Evolutionary conservation across 2,329 filamentous ascomycete species (phyloP).

Genomic region (Akanthomyces dipterigenus): DNA sequence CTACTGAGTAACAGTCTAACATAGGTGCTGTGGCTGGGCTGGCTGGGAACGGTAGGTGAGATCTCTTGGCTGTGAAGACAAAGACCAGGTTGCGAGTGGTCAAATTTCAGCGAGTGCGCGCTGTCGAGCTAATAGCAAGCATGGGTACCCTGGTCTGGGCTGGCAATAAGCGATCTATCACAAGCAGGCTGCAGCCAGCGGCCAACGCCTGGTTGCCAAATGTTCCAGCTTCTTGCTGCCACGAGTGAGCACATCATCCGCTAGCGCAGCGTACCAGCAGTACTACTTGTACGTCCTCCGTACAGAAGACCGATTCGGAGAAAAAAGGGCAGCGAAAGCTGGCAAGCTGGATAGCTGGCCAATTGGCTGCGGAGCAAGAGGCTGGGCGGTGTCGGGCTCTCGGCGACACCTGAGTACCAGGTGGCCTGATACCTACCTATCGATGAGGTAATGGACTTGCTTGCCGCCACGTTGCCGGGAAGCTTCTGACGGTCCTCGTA

Average conservation of each 20-base stretch:
- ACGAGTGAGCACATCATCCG: slow-evolving; percentile 1
- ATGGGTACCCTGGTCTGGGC: neutral
- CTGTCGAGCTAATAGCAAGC: neutral
- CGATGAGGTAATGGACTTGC: slow-evolving; percentile 10
- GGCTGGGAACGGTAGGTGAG: neutral
- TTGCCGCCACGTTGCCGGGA: neutral
- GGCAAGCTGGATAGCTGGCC: neutral
- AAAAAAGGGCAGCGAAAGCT: neutral
- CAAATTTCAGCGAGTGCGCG: neutral
- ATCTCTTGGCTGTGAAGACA: neutral
- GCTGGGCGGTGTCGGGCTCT: neutral
- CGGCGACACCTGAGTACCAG: neutral
- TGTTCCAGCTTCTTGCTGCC: neutral
- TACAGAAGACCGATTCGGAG: neutral
- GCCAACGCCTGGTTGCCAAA: neutral
- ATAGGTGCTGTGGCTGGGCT: neutral
- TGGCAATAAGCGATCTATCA: slow-evolving; percentile 11
- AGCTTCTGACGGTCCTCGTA: neutral
- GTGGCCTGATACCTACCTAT: neutral
- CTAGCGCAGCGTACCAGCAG: neutral
- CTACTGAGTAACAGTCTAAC: neutral
- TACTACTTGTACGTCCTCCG: too few species aligned
- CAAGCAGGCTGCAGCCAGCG: slow-evolving; percentile 1
- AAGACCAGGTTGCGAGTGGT: too few species aligned
- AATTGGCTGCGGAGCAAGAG: neutral